phyloP scores from a whole-genome alignment of 306 rosid genomes.

The Glycine tomentella region DNA sequence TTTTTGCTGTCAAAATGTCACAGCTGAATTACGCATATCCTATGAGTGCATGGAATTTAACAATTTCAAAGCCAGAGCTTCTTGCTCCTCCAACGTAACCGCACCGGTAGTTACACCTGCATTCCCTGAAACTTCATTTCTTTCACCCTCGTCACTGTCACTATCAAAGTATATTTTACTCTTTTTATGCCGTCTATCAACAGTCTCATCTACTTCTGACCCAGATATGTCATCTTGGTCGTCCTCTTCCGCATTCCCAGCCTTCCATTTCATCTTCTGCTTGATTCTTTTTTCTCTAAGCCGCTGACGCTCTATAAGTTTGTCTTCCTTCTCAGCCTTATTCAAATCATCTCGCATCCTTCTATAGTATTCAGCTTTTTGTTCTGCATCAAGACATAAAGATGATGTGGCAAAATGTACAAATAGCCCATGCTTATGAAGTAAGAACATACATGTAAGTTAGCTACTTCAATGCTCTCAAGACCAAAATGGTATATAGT shows the following conservation, averaged over 20 bases:
- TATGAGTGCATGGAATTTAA: slow-evolving; percentile 71
- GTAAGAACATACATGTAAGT: not conserved
- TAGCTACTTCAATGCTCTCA: not conserved
- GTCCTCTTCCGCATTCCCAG: slow-evolving; percentile 54
- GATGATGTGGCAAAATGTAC: slow-evolving; percentile 31
- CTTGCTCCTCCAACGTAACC: slow-evolving; percentile 70
- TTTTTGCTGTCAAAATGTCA: not conserved
- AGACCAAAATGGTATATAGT: not conserved
- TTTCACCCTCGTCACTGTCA: slow-evolving; percentile 63
- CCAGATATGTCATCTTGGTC: slow-evolving; percentile 55
- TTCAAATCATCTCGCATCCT: slow-evolving; percentile 78
- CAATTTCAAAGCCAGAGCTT: slow-evolving; percentile 81
- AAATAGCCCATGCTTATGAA: not conserved
- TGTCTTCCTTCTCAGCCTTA: slow-evolving; percentile 85
- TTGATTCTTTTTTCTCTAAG: slow-evolving; percentile 70
- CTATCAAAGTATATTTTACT: slow-evolving; percentile 65
- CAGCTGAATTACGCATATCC: not conserved
- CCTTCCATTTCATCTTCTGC: slow-evolving; percentile 77
- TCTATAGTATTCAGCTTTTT: slow-evolving; percentile 73
- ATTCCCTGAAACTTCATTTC: slow-evolving; percentile 47
- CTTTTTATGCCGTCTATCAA: slow-evolving; percentile 55
- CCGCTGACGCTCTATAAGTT: slow-evolving; percentile 69
- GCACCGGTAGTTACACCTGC: slow-evolving; percentile 39
- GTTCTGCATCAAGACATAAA: slow-evolving; percentile 51
- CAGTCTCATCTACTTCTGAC: slow-evolving; percentile 56